These are phyloP conservation scores for Gastroboletus turbinatus DNA, from an alignment of 1,284 basidiomycete genomes.

Conservation along the genomic window DNA sequence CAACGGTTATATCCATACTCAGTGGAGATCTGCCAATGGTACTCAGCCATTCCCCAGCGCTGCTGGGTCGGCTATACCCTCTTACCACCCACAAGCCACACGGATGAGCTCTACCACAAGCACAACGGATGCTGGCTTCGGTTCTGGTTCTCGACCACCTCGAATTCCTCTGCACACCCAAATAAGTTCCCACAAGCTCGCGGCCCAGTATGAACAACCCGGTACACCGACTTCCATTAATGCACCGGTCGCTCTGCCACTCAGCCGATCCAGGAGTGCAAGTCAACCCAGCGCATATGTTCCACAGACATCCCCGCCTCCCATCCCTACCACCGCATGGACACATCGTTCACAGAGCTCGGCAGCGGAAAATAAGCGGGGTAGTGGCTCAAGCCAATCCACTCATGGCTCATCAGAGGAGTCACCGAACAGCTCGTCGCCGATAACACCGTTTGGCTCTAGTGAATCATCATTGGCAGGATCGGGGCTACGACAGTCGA, in stretches of 20 bases:
- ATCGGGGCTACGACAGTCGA: constrained; percentile 50
- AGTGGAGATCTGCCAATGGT: constrained; percentile 54
- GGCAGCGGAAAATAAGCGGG: constrained; percentile 57
- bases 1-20: constrained; percentile 61
- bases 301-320: constrained; percentile 55
- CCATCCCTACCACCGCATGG: constrained; percentile 59
- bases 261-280: constrained; percentile 64
- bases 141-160: constrained; percentile 38
- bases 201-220: constrained; percentile 49
- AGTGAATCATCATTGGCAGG: constrained; percentile 73
- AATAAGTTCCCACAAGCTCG: constrained; percentile 66
- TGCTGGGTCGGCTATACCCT: constrained; percentile 6
- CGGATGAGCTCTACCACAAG: constrained; percentile 46
- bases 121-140: constrained; percentile 56
- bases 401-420: constrained; percentile 75
- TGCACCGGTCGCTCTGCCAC: constrained; percentile 31
- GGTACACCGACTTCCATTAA: constrained; percentile 28
- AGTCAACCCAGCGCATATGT: constrained; percentile 74
- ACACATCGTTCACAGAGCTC: constrained; percentile 49
- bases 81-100: constrained; percentile 44
- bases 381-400: constrained; percentile 78
- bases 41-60: constrained; percentile 31
- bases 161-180: constrained; percentile 64
- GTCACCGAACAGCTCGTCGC: constrained; percentile 77
- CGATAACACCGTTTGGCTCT: constrained; percentile 82